phyloP scores from a whole-genome alignment of 148 eudicot genomes.

The Vaccinium macrocarpon region DNA sequence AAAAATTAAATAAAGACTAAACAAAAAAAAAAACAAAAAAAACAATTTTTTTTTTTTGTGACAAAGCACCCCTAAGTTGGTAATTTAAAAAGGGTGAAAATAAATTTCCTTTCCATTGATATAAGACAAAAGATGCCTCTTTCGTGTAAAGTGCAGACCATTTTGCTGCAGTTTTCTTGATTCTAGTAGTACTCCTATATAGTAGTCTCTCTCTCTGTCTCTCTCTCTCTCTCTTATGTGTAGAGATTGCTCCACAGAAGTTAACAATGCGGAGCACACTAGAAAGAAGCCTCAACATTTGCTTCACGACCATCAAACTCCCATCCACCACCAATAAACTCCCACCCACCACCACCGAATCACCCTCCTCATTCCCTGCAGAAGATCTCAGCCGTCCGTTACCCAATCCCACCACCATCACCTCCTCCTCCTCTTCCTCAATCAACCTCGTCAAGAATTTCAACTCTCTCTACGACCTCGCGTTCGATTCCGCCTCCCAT shows the following conservation, averaged over 20 bases:
- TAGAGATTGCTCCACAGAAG: not conserved
- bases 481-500: slow-evolving; percentile 5
- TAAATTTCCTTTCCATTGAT: no score
- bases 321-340: slow-evolving; percentile 17
- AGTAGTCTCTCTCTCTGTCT: not conserved
- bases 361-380: not conserved
- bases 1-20: no score
- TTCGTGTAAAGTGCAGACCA: no score
- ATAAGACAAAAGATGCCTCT: no score
- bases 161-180: no score
- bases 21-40: no score
- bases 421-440: slow-evolving; percentile 9
- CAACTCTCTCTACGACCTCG: slow-evolving; percentile 54
- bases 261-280: slow-evolving; percentile 43
- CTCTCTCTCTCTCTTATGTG: not conserved
- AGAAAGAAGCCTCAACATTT: slow-evolving; percentile 48
- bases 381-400: slow-evolving; percentile 28
- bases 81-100: no score
- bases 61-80: no score
- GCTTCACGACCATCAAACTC: slow-evolving; percentile 52
- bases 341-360: not conserved
- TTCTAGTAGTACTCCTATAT: no score
- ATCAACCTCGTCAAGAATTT: slow-evolving; percentile 38
- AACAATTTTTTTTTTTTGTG: no score
- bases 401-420: not conserved